A percentile compares a stretch with the other conserved stretches of the same genome.
phyloP scores from a whole-genome alignment of 352 stramenopile genomes.

The Elongisporangium undulatum region DNA sequence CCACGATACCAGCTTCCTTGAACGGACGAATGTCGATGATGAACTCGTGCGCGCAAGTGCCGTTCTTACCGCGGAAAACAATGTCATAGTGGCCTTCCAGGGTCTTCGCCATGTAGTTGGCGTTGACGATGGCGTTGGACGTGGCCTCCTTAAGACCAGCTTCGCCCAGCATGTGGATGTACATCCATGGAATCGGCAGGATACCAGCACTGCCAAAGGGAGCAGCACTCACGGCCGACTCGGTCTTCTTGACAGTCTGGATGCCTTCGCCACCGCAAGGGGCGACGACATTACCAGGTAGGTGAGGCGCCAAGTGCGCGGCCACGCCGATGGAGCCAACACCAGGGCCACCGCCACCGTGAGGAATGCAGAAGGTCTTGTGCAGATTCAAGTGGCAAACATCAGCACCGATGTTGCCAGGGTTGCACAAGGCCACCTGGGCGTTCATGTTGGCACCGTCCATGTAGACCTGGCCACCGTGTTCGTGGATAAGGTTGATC shows the following conservation, averaged over 20 bases:
- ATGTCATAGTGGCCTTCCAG: constrained; percentile 95
- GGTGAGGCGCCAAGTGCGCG: constrained; percentile 92
- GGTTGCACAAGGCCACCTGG: constrained; percentile 97
- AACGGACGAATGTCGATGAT: constrained; percentile 98
- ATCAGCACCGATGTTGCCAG: constrained; percentile 95
- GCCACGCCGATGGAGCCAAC: constrained; percentile 91
- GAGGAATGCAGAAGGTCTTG: constrained; percentile 99
- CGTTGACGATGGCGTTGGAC: constrained; percentile 97
- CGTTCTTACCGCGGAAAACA: constrained; percentile 95
- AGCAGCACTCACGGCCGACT: constrained; percentile 90
- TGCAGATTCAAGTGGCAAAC: constrained; percentile 99
- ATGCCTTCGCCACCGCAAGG: constrained; percentile 77
- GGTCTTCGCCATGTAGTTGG: constrained; percentile 99
- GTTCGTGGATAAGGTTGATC: constrained; percentile 92
- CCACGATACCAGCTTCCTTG: constrained; percentile 94
- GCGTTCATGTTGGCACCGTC: constrained; percentile 99
- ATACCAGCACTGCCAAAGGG: constrained; percentile 98
- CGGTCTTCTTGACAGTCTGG: constrained; percentile 67
- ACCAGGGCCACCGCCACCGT: constrained; percentile 96
- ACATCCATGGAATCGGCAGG: constrained; percentile 99
- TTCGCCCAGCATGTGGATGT: constrained; percentile 99
- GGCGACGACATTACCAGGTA: constrained; percentile 93
- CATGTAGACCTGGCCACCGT: constrained; percentile 99
- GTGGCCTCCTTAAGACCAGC: constrained; percentile 93
- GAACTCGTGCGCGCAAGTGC: constrained; percentile 99